Percentiles rank a stretch among this genome's conserved stretches.
These are phyloP conservation scores for Neocucurbitaria cava DNA, from an alignment of 2,329 filamentous ascomycete genomes.

Conservation along the genomic window DNA sequence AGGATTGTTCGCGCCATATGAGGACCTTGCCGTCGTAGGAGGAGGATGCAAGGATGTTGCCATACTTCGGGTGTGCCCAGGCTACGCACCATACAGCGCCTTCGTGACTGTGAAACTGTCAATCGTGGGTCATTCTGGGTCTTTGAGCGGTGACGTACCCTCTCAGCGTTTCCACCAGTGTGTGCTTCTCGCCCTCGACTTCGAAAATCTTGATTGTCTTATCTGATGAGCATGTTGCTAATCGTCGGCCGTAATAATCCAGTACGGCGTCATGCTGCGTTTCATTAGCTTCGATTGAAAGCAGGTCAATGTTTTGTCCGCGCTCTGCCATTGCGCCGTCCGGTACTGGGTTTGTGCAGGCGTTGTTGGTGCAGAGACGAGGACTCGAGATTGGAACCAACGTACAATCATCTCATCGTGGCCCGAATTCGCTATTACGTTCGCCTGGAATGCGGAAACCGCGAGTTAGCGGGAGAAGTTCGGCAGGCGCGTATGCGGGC, in stretches of 20 bases:
- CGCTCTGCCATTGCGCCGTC: constrained; percentile 19
- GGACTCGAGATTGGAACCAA: constrained; percentile 32
- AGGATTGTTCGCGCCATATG: constrained; percentile 89
- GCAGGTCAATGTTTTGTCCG: constrained; percentile 26
- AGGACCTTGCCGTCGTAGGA: constrained; percentile 98
- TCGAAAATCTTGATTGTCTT: constrained; percentile 99
- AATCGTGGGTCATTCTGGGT: constrained; percentile 11
- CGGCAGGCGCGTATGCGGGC: constrained; percentile 22
- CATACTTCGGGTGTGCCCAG: constrained; percentile 96
- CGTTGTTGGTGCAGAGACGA: background rate
- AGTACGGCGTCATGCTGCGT: constrained; percentile 93
- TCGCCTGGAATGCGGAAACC: constrained; percentile 60
- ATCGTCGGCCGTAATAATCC: constrained; percentile 95
- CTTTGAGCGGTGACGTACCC: constrained; percentile 67
- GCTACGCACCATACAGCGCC: constrained; percentile 97
- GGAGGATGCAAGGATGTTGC: constrained; percentile 94
- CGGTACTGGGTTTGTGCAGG: background rate
- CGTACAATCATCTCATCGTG: constrained; percentile 99
- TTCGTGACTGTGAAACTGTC: constrained; percentile 73
- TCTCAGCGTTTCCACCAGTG: constrained; percentile 90
- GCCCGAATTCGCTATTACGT: constrained; percentile 82
- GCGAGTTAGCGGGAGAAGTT: constrained; percentile 40
- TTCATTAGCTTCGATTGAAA: constrained; percentile 43
- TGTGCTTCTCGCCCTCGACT: constrained; percentile 90
- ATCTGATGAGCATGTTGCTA: constrained; percentile 97